Evolutionary conservation across 306 rosid genomes (phyloP).

Genomic region (Quillaja saponaria): DNA sequence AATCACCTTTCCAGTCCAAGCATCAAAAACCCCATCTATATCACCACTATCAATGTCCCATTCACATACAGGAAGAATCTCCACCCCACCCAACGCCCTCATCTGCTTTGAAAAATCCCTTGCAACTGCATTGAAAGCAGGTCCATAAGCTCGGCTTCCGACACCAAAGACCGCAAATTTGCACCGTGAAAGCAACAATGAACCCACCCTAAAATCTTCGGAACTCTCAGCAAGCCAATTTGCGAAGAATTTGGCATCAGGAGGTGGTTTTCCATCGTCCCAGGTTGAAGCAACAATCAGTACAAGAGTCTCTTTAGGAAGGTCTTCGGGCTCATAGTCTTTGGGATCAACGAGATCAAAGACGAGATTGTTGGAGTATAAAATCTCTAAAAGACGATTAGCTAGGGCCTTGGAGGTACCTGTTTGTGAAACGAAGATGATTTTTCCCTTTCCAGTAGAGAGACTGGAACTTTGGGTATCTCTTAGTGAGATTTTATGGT

Average conservation of each 20-base stretch:
- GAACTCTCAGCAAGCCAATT: constrained; percentile 86
- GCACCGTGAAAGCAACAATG: constrained; percentile 63
- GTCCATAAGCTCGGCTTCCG: constrained; percentile 78
- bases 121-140: constrained; percentile 66
- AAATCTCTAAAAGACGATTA: constrained; percentile 57
- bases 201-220: constrained; percentile 81
- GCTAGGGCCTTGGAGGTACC: constrained; percentile 84
- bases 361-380: constrained; percentile 45
- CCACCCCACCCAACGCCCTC: constrained; percentile 69
- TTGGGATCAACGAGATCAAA: constrained; percentile 63
- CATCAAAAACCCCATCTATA: constrained; percentile 59
- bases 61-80: constrained; percentile 66
- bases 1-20: constrained; percentile 64
- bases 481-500: constrained; percentile 46
- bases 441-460: constrained; percentile 40
- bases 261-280: constrained; percentile 81
- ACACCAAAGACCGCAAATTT: constrained; percentile 75
- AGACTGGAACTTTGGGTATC: constrained; percentile 23
- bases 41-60: constrained; percentile 76
- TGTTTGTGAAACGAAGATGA: constrained; percentile 74
- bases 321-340: constrained; percentile 86
- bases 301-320: constrained; percentile 63
- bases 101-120: constrained; percentile 54
- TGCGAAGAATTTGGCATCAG: constrained; percentile 56
- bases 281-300: constrained; percentile 82